These are phyloP conservation scores for Gleditsia sinensis DNA, from an alignment of 306 rosid species.

Conservation along the genomic window DNA sequence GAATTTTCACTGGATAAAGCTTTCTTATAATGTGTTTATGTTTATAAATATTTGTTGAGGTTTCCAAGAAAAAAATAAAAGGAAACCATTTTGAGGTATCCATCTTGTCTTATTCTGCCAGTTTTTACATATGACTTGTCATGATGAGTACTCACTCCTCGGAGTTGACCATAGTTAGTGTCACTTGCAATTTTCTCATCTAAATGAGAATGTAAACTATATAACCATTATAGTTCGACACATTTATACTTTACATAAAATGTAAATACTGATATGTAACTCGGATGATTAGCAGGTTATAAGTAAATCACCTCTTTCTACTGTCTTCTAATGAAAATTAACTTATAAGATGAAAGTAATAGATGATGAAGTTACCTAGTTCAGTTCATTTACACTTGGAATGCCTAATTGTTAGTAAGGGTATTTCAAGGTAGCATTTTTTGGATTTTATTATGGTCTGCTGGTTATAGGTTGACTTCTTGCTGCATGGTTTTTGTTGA, in stretches of 20 bases:
- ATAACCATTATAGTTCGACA: not conserved
- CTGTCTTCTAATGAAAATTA: not conserved
- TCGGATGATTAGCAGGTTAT: not conserved
- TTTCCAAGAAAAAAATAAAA: not conserved
- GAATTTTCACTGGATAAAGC: not conserved
- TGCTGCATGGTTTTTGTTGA: conserved; percentile 8
- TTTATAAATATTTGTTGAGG: not conserved
- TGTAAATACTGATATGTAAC: not conserved
- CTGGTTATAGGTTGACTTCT: conserved; percentile 1
- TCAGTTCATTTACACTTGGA: not conserved
- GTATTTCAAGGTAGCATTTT: not conserved
- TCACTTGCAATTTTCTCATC: not conserved
- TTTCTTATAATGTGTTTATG: not conserved
- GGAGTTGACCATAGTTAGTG: not conserved
- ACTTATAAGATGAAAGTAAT: not conserved
- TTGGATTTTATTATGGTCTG: not conserved
- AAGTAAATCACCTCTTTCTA: not conserved
- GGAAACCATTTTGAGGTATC: not conserved
- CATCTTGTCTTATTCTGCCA: not conserved
- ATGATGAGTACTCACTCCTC: not conserved
- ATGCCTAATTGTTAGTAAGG: not conserved
- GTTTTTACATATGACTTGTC: not conserved
- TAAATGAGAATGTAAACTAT: not conserved
- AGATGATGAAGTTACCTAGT: conserved; percentile 19
- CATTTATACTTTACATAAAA: not conserved